These are phyloP conservation scores for Colletotrichum agaves DNA, from an alignment of 2,329 filamentous ascomycete genomes.

Conservation along the genomic window DNA sequence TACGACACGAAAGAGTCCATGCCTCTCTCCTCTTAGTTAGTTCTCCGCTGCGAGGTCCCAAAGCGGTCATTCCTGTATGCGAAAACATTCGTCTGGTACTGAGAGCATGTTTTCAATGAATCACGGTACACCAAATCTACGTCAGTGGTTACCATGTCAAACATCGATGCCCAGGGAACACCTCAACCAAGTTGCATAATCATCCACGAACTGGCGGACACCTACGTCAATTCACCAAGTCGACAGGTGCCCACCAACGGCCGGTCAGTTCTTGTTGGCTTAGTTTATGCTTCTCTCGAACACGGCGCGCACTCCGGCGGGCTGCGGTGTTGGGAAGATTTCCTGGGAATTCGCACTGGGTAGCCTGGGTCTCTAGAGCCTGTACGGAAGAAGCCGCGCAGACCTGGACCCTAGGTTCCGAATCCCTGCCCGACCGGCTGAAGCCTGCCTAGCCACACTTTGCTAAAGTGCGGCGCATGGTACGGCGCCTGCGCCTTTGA, in stretches of 20 bases:
- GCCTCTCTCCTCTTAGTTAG: slow-evolving; percentile 8
- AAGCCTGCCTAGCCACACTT: slow-evolving; percentile 7
- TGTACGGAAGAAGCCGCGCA: slow-evolving; percentile 19
- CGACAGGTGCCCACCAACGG: neutral
- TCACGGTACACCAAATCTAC: slow-evolving; percentile 1
- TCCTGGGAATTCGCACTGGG: slow-evolving; percentile 21
- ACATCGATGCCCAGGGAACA: neutral
- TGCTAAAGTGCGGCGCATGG: neutral
- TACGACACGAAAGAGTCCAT: slow-evolving; percentile 21
- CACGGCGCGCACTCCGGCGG: neutral
- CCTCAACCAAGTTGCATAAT: neutral
- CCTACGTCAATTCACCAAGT: neutral
- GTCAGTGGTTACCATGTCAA: neutral
- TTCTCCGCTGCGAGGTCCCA: neutral
- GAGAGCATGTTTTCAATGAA: slow-evolving; percentile 16
- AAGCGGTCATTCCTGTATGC: neutral
- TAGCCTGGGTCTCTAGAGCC: slow-evolving; percentile 3
- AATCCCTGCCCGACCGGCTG: neutral
- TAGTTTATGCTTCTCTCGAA: neutral
- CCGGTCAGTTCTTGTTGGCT: neutral
- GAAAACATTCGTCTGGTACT: neutral
- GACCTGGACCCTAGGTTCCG: neutral
- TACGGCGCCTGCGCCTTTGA: slow-evolving; percentile 2
- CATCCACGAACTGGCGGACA: neutral
- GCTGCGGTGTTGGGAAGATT: neutral